Base-by-base conservation (phyloP, 495 filamentous ascomycete genomes). In the Podospora appendiculata region DNA sequence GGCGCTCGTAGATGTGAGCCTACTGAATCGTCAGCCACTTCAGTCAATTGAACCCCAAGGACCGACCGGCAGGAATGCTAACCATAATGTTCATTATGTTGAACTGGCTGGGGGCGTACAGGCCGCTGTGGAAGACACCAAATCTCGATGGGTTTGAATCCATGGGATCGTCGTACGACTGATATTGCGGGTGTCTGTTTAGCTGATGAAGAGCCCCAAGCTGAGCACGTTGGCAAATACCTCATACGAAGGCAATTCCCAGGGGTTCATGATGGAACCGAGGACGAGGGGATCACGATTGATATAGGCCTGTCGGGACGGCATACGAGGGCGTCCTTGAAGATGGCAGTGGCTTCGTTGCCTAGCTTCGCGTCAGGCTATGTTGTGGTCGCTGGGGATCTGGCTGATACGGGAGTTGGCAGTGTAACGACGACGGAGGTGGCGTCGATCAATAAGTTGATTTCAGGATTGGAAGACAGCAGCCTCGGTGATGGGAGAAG, bases 31-130 rank as follows among this genome's bases (percentile, higher is more conserved):
- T 25, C 25, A 25, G 25, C 25, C 25, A 25, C 5, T 25, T 5
- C 25, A 25, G 25, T 25, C 25, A 5, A 25, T 5, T 25, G 25
- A 25, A 25, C 25, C 25, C 32, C 25, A 40, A 8, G 11, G 39
- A 14, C 18, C 14, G 38, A 44, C 10, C 9, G 44, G 35, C 25
- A 25, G 32, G 8, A 41, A 42, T 19, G 58, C 70, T 48, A 36
- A 79, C 77, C 52, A 80, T 59, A 46, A 79, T 73, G 32, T 46
- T 58, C 65, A 80, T 66, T 13, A 79, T 67, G 44, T 80, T 71
- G 39, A 73, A 64, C 9, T 70, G 69, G 41, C 68, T 74, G 6
- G 69, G 62, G 3, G 41, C 54, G 17, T 48, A 48, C 34, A 64
- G 56, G 0, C 49, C 47, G 46, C 59, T 56, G n/a, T 64, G 61